Conservation (phyloP, 257 asterid species). For the Solanum pimpinellifolium region DNA sequence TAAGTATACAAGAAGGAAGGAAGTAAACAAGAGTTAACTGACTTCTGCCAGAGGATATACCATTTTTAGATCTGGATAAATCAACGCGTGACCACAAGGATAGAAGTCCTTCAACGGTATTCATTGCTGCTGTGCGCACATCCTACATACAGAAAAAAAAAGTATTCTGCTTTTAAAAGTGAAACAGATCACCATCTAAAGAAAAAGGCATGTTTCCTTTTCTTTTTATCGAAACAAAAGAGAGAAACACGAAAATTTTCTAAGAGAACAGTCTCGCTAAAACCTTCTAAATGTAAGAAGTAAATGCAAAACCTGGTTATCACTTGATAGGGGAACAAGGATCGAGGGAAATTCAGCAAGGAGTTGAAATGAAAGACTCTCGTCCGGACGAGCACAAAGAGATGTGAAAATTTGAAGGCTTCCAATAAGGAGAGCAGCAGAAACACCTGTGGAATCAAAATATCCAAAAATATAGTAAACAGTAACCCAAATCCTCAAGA, state of each 20-base stretch:
- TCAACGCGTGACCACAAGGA: conserved; percentile 29
- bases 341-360: conserved; percentile 51
- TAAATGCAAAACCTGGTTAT: conserved; percentile 45
- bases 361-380: conserved; percentile 32
- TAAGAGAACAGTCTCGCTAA: neutral
- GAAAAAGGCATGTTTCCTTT: neutral
- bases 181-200: neutral
- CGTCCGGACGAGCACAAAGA: conserved; percentile 49
- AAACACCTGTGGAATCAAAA: conserved; percentile 37
- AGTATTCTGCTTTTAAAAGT: neutral
- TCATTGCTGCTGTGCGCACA: conserved; percentile 65
- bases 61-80: conserved; percentile 26
- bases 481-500: neutral
- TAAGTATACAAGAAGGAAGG: neutral
- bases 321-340: conserved; percentile 74
- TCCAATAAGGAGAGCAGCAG: conserved; percentile 47
- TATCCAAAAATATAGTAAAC: neutral
- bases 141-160: conserved; percentile 21
- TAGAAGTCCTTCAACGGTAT: conserved; percentile 48
- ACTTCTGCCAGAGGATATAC: conserved; percentile 14
- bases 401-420: conserved; percentile 47
- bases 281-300: neutral
- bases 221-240: neutral
- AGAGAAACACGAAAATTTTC: neutral
- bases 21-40: neutral